A percentile compares a stretch with the other conserved stretches of the same genome.
Conservation (phyloP, 2,329 filamentous ascomycete genomes). For the Keithomyces neogunnii region DNA sequence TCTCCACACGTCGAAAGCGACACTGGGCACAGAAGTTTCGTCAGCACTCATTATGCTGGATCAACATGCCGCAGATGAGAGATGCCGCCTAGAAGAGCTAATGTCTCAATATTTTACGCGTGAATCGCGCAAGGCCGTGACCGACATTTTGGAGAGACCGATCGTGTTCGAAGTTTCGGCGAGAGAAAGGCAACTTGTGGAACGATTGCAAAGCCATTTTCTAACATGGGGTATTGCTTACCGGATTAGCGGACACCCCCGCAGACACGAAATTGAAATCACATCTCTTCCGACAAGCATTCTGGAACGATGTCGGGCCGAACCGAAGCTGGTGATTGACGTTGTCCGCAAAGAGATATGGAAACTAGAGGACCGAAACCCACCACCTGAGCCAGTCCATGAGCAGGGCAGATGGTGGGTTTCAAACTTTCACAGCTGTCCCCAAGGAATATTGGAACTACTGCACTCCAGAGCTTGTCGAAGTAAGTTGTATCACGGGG, state of each 20-base stretch:
- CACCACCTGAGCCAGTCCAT: conserved; percentile 2
- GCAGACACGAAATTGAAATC: conserved; percentile 33
- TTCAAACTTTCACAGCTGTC: conserved; percentile 57
- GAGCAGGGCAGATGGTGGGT: conserved; percentile 41
- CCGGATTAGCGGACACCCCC: conserved; percentile 24
- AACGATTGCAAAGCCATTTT: conserved; percentile 47
- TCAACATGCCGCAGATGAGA: conserved; percentile 91
- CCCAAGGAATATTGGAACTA: conserved; percentile 66
- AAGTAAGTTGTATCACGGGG: conserved; percentile 33
- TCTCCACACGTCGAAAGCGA: conserved; percentile 6
- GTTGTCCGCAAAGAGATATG: conserved; percentile 70
- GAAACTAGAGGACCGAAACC: conserved; percentile 44
- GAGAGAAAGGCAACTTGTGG: conserved; percentile 53
- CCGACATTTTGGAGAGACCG: conserved; percentile 37
- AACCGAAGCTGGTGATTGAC: conserved; percentile 64
- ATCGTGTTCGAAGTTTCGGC: conserved; percentile 56
- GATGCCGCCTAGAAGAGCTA: conserved; percentile 68
- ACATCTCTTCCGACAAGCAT: conserved; percentile 61
- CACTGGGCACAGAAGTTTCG: conserved; percentile 12
- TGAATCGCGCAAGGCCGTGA: conserved; percentile 14
- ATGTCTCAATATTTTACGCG: conserved; percentile 43
- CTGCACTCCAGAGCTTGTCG: conserved; percentile 69
- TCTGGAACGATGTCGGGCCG: conserved; percentile 62
- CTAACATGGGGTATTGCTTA: conserved; percentile 67
- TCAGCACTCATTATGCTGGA: conserved; percentile 70